Evolutionary conservation across 1,284 basidiomycete genomes (phyloP).

Genomic region (Microbotryum intermedium): DNA sequence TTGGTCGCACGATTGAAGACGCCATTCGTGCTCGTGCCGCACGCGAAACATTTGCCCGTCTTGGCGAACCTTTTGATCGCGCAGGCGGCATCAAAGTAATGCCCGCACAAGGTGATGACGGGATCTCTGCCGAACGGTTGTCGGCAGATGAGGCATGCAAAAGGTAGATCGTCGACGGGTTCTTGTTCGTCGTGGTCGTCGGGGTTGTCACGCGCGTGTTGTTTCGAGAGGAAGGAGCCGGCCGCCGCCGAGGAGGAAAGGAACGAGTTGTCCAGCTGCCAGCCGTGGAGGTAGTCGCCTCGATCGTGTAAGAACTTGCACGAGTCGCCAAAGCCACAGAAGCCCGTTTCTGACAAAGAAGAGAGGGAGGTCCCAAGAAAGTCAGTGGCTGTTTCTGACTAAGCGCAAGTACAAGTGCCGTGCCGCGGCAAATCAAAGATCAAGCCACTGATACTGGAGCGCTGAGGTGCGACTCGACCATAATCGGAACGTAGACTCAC

Average conservation of each 20-base stretch:
- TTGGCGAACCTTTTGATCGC: constrained; percentile 61
- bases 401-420: too few relatives aligned
- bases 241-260: constrained; percentile 34
- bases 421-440: too few relatives aligned
- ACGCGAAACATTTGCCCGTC: constrained; percentile 93
- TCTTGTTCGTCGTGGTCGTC: constrained; percentile 50
- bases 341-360: constrained; percentile 74
- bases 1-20: constrained; percentile 64
- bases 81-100: constrained; percentile 80
- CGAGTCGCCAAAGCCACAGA: constrained; percentile 97
- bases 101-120: constrained; percentile 88
- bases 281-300: constrained; percentile 79
- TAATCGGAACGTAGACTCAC: constrained; percentile 44
- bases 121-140: constrained; percentile 90
- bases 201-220: constrained; percentile 42
- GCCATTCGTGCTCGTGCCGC: constrained; percentile 81
- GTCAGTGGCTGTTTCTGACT: constrained; percentile 29
- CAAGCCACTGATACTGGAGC: not conserved
- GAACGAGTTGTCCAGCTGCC: constrained; percentile 73
- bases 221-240: constrained; percentile 30
- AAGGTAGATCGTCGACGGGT: constrained; percentile 79
- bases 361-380: not conserved
- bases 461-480: constrained; percentile 1
- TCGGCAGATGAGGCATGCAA: constrained; percentile 92
- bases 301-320: constrained; percentile 62